Evolutionary conservation across 129 eudicot genomes (phyloP), one percentile per base, ranked within the genome.

Genomic region (Dittrichia graveolens): DNA sequence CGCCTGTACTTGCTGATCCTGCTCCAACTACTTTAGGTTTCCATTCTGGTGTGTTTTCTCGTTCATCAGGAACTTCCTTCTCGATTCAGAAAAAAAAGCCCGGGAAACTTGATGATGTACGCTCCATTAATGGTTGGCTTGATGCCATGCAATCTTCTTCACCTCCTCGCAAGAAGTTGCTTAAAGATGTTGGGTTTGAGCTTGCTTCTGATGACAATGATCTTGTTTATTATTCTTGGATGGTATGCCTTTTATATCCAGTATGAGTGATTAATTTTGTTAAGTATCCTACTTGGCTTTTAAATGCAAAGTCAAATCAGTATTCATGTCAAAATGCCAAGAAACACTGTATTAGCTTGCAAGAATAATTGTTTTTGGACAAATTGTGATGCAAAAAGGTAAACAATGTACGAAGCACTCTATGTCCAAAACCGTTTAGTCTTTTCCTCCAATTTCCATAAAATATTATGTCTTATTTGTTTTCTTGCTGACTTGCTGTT

Each of bases 121-220:
- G 81, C 2, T 85, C 85, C 58, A 24, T 24, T 24, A 91, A 91
- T 39, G 89, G 91, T 58, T 91, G 95, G 95, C 87, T 91, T 56
- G 97, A 91, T 40, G 92, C 97, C 43, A 91, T 91, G 97, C 78
- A 75, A 59, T 82, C 97, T 59, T 91, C 97, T 73, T 91, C 97
- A 4, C 97, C 97, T 34, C 95, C 97, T 73, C 84, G 89, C 24
- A 88, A 83, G 64, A 91, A 71, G 79, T 58, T 75, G 43, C 62
- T 78, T 42, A 91, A 85, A 84, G 88, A 83, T 71, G 72, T 81
- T 62, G 80, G 58, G 31, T 64, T 46, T 45, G 92, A 79, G 48
- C 46, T 76, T 66, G 81, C 75, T 78, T 78, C 84, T 8, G 95
- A 91, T 72, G 95, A 88, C 54, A 60, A 53, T 37, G 95, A 91